Evolutionary conservation across 1,284 basidiomycete genomes (phyloP).

Genomic region (Hemileia vastatrix): DNA sequence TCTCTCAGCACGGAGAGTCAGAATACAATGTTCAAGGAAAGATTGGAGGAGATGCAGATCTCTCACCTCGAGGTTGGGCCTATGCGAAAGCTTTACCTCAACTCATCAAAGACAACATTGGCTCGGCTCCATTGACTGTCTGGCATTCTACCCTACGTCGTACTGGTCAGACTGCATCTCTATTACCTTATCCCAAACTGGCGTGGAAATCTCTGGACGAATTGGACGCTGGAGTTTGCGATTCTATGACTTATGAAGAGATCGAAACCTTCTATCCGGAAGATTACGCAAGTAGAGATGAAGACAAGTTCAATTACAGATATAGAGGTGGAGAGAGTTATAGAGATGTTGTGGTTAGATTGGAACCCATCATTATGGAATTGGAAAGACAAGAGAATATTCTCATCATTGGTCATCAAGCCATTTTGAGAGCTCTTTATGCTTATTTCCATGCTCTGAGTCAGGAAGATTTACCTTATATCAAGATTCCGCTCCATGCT

Average conservation of each 20-base stretch:
- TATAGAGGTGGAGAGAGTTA: constrained; percentile 77
- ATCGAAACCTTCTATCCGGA: constrained; percentile 78
- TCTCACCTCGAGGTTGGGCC: constrained; percentile 71
- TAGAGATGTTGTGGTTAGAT: constrained; percentile 72
- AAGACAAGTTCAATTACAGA: constrained; percentile 98
- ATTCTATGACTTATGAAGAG: constrained; percentile 98
- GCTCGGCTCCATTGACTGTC: constrained; percentile 76
- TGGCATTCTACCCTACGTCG: constrained; percentile 93
- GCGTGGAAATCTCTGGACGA: constrained; percentile 99
- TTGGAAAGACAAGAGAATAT: constrained; percentile 95
- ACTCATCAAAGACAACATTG: constrained; percentile 81
- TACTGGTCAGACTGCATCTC: constrained; percentile 78
- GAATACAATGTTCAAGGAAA: constrained; percentile 93
- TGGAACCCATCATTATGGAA: constrained; percentile 98
- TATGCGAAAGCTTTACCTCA: constrained; percentile 78
- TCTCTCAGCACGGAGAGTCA: constrained; percentile 78
- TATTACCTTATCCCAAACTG: constrained; percentile 76
- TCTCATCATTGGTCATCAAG: constrained; percentile 89
- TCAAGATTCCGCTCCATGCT: constrained; percentile 71
- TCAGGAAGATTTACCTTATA: constrained; percentile 90
- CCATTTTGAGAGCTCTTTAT: constrained; percentile 73
- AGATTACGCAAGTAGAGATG: constrained; percentile 92
- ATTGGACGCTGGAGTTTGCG: constrained; percentile 94
- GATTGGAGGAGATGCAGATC: constrained; percentile 84
- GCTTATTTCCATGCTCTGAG: constrained; percentile 60